These are phyloP conservation scores for Teratosphaeria epicoccoides DNA, from an alignment of 2,329 filamentous ascomycete genomes.

Conservation along the genomic window DNA sequence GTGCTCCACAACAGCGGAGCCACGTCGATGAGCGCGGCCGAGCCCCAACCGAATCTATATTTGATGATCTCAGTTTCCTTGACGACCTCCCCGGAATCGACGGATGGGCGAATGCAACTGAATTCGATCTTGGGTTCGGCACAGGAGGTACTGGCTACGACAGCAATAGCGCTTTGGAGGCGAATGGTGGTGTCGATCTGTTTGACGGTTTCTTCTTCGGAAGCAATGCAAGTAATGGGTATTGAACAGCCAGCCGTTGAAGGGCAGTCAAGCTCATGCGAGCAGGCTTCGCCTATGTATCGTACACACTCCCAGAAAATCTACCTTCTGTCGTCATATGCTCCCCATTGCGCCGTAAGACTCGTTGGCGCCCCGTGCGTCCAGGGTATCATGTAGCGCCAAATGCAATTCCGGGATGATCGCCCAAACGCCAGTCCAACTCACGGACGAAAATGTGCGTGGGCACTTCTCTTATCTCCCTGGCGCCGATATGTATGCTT, in stretches of 20 bases:
- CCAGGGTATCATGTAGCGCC: not conserved
- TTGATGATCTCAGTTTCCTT: constrained; percentile 45
- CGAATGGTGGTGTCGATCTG: constrained; percentile 29
- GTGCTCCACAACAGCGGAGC: not conserved
- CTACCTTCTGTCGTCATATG: not conserved
- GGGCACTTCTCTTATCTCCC: not conserved
- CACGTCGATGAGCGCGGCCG: not conserved
- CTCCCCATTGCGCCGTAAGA: not conserved
- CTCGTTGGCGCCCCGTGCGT: not conserved
- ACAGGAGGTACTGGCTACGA: constrained; percentile 18
- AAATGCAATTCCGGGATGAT: not conserved
- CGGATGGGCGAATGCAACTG: constrained; percentile 23
- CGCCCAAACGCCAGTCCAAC: not conserved
- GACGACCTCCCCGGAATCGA: constrained; percentile 39
- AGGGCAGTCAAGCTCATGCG: not conserved
- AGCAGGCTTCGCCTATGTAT: not conserved
- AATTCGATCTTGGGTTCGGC: constrained; percentile 50
- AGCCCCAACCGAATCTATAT: constrained; percentile 15
- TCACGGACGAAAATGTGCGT: not conserved
- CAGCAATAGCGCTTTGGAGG: constrained; percentile 44
- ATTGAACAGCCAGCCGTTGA: constrained; percentile 5
- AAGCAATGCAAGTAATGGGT: not conserved
- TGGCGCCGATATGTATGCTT: not conserved
- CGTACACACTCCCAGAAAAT: not conserved
- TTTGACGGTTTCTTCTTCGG: constrained; percentile 69